These are phyloP conservation scores for Spathaspora sp. DNA, from an alignment of 1,139 yeast genomes.

Conservation along the genomic window DNA sequence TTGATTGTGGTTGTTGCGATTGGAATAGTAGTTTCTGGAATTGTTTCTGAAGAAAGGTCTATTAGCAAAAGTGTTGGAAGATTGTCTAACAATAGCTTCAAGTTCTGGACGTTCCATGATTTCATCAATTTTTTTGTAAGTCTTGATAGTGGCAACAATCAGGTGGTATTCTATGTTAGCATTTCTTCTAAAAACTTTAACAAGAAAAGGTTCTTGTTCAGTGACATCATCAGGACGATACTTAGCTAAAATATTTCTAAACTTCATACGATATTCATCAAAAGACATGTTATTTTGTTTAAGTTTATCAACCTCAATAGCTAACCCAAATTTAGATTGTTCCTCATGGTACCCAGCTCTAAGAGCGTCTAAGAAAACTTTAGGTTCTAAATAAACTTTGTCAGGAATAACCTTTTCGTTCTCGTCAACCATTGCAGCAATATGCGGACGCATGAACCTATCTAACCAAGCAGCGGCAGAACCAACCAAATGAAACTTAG, in stretches of 20 bases:
- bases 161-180: neutral
- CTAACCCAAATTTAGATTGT: neutral
- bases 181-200: neutral
- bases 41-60: too few species aligned
- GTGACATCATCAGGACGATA: neutral
- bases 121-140: neutral
- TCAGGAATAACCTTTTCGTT: neutral
- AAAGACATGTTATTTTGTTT: neutral
- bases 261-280: neutral
- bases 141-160: neutral
- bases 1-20: neutral
- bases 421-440: neutral
- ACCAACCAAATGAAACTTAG: neutral
- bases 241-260: neutral
- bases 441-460: neutral
- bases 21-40: neutral
- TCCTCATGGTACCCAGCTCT: neutral
- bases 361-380: neutral
- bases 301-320: neutral
- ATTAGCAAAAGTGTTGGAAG: neutral
- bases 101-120: neutral
- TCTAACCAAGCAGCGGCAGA: too few species aligned
- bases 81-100: neutral
- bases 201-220: neutral
- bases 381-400: neutral